Conservation (phyloP, 768 basidiomycete genomes). For the Psilocybe cubensis region DNA sequence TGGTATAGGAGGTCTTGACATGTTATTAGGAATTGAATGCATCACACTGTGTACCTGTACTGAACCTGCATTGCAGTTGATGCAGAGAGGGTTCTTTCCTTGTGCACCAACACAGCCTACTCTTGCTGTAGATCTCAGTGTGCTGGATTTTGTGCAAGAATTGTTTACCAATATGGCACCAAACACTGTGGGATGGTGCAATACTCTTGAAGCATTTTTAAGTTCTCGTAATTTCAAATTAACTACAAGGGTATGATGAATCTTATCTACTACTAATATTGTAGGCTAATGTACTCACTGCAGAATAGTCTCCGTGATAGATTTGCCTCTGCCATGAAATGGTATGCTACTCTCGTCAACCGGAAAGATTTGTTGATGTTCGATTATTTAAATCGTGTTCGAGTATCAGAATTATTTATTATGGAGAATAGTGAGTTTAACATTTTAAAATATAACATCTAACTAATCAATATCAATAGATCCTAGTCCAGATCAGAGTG, state of each 20-base stretch:
- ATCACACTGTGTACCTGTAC: conserved; percentile 11
- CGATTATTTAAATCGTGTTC: conserved; percentile 1
- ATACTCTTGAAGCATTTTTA: conserved; percentile 28
- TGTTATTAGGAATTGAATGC: conserved; percentile 5
- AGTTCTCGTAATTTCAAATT: conserved; percentile 22
- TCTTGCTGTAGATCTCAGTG: conserved; percentile 32
- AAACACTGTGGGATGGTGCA: conserved; percentile 18
- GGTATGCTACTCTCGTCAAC: conserved; percentile 22
- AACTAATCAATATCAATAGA: too few relatives aligned
- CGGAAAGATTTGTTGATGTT: conserved; percentile 5
- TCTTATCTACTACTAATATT: too few relatives aligned
- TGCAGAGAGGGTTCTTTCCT: conserved; percentile 2
- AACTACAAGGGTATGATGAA: conserved; percentile 16
- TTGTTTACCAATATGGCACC: conserved; percentile 29
- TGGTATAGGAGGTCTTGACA: not conserved
- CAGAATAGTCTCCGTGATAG: conserved; percentile 24
- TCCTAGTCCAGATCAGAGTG: too few relatives aligned
- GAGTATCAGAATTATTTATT: too few relatives aligned
- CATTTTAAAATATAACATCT: too few relatives aligned
- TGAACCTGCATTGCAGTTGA: conserved; percentile 3
- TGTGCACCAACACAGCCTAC: conserved; percentile 29
- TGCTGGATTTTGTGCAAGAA: conserved; percentile 29
- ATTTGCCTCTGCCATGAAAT: conserved; percentile 29
- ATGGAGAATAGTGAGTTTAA: too few relatives aligned
- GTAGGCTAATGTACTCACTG: too few relatives aligned